These are phyloP conservation scores for Physcomitrellopsis africana DNA, from an alignment of 225 moss, liverwort and hornwort species.

Conservation along the genomic window DNA sequence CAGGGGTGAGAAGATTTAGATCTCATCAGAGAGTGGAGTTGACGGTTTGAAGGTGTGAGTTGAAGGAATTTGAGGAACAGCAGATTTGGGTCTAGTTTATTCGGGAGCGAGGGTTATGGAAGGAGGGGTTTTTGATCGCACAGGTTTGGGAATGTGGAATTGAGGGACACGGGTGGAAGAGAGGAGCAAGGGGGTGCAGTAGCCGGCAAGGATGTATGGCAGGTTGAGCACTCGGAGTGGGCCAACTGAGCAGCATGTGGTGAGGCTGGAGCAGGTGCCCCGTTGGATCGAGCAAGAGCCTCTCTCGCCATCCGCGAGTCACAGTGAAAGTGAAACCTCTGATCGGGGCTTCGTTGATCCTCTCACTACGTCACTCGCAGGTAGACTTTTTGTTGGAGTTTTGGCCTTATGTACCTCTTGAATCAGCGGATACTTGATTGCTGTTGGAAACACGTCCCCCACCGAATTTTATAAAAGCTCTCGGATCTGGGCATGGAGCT, in stretches of 20 bases:
- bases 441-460: not conserved
- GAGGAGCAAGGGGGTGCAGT: constrained; percentile 59
- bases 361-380: constrained; percentile 69
- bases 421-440: not conserved
- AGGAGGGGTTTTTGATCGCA: not conserved
- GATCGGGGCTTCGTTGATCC: constrained; percentile 88
- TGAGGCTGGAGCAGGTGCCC: constrained; percentile 94
- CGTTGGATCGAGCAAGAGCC: constrained; percentile 96
- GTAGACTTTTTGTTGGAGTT: constrained; percentile 19
- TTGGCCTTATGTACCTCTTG: not conserved
- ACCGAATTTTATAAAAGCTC: not conserved
- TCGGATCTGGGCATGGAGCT: constrained; percentile 11
- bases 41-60: not conserved
- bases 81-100: not conserved
- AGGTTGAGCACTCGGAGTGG: constrained; percentile 74
- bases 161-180: constrained; percentile 29
- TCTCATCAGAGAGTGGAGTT: not conserved
- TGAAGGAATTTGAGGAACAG: not conserved
- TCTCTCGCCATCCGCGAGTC: constrained; percentile 71
- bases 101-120: not conserved
- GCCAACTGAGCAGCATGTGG: constrained; percentile 64
- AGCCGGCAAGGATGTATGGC: constrained; percentile 76
- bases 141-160: constrained; percentile 34
- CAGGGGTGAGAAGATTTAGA: too few species aligned
- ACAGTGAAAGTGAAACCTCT: constrained; percentile 67